phyloP scores from a whole-genome alignment of 129 eudicot genomes.

The Heracleum sosnowskyi region DNA sequence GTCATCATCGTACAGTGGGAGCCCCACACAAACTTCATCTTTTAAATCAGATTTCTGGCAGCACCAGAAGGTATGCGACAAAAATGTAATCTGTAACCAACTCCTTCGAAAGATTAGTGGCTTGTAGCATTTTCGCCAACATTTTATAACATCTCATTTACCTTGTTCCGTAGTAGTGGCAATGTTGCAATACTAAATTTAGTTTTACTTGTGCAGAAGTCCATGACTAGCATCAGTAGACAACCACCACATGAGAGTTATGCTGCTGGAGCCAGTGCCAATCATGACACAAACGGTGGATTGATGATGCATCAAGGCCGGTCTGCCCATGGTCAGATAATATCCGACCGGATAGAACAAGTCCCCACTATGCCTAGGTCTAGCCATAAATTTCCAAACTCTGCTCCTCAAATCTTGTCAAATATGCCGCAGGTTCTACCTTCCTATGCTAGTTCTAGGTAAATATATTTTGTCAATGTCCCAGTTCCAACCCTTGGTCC shows the following conservation, averaged over 20 bases:
- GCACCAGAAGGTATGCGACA: slow-evolving; percentile 31
- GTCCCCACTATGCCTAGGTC: slow-evolving; percentile 13
- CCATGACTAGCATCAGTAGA: slow-evolving; percentile 18
- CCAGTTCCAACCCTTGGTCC: neutral
- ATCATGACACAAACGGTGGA: slow-evolving; percentile 25
- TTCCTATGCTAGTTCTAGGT: neutral
- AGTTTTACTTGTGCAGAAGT: slow-evolving; percentile 22
- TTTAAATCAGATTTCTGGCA: slow-evolving; percentile 12
- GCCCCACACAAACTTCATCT: slow-evolving; percentile 13
- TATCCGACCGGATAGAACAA: slow-evolving; percentile 14
- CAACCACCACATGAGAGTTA: slow-evolving; percentile 7
- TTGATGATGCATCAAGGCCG: slow-evolving; percentile 20
- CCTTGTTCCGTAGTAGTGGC: neutral
- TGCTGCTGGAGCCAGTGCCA: slow-evolving; percentile 23
- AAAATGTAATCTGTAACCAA: neutral
- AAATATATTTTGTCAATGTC: neutral
- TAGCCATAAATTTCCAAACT: slow-evolving; percentile 16
- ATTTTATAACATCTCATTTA: neutral
- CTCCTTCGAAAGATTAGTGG: neutral
- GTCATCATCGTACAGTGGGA: slow-evolving; percentile 21
- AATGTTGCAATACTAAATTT: neutral
- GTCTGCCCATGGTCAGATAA: slow-evolving; percentile 13
- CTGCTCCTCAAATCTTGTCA: slow-evolving; percentile 14
- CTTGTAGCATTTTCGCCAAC: neutral
- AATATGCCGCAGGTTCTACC: slow-evolving; percentile 15